Evolutionary conservation across 768 basidiomycete species (phyloP).

Genomic region (Rhizopogon roseolus): DNA sequence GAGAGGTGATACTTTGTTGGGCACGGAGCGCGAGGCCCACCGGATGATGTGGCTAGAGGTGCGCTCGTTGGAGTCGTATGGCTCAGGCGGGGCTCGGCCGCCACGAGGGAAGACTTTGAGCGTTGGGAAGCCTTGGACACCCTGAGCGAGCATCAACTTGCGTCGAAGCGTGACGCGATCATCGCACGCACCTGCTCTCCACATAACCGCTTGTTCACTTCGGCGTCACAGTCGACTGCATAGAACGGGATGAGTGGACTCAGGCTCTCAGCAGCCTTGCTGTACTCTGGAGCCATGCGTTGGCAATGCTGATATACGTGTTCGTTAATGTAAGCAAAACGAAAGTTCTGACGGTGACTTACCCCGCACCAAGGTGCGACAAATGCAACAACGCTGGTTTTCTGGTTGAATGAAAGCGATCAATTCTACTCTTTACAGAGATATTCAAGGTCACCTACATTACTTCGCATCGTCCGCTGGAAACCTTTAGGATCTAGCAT

Average conservation of each 20-base stretch:
- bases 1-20: constrained; percentile 62
- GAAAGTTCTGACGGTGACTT: constrained; percentile 19
- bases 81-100: constrained; percentile 49
- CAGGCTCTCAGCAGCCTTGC: constrained; percentile 73
- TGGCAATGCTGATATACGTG: constrained; percentile 65
- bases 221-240: constrained; percentile 89
- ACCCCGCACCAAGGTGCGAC: constrained; percentile 96
- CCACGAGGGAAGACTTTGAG: constrained; percentile 90
- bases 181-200: constrained; percentile 54
- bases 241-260: constrained; percentile 83
- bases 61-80: constrained; percentile 66
- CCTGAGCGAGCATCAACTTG: constrained; percentile 27
- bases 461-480: constrained; percentile 65
- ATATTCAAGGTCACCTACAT: constrained; percentile 44
- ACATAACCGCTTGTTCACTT: constrained; percentile 77
- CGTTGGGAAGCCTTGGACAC: constrained; percentile 89
- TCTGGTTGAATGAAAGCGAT: constrained; percentile 32
- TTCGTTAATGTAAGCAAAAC: background rate
- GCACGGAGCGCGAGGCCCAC: constrained; percentile 71
- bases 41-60: constrained; percentile 70
- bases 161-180: background rate
- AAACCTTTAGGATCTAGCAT: constrained; percentile 68
- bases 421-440: background rate
- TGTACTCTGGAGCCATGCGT: constrained; percentile 78
- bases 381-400: constrained; percentile 80